Base-by-base conservation (phyloP, 306 rosid species). In the Sesbania bispinosa region DNA sequence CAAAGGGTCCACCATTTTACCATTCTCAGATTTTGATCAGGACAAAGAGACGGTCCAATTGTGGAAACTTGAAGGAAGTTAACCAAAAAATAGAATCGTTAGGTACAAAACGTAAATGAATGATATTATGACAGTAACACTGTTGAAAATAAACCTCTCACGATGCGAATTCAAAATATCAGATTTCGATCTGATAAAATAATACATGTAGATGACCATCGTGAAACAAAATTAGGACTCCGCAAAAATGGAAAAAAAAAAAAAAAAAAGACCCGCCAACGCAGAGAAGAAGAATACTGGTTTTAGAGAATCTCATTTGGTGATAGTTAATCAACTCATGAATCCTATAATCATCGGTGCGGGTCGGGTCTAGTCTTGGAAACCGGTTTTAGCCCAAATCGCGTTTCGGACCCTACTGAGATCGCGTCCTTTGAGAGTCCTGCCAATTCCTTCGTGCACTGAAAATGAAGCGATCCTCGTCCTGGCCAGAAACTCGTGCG, bases 371-470 rank as follows among this genome's bases (percentile, higher is more conserved):
- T 61, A 92, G 35, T 92, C 98, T 70, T 89, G 62, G 74, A 92
- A 92, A 42, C 96, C 98, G 3, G 90, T 89, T 81, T 92, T 92
- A 21, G 90, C 95, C 95, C 92, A 92, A 78, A 92, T 88, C 5
- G 92, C 90, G 62, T 92, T 89, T 62, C 96, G 74, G 29, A 92
- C 96, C 67, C 90, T 60, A 70, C 96, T 92, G 24, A 92, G 96
- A 89, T 92, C 98, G 35, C 96, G 87, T 13, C 98, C 98, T 75
- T 92, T 92, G 51, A 89, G 66, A 5, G 98, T 92, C 78, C 98
- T 90, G 2, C 98, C 98, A 3, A 82, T 77, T 5, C 98, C 98
- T 85, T 92, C 98, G 46, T 92, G 96, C 7, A 92, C 93, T 30
- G 96, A 92, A 39, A 83, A 89, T 4, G 98, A 89, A 13, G 91